Evolutionary conservation across 2,329 filamentous ascomycete genomes (phyloP).

Genomic region (Verticillium klebahnii): DNA sequence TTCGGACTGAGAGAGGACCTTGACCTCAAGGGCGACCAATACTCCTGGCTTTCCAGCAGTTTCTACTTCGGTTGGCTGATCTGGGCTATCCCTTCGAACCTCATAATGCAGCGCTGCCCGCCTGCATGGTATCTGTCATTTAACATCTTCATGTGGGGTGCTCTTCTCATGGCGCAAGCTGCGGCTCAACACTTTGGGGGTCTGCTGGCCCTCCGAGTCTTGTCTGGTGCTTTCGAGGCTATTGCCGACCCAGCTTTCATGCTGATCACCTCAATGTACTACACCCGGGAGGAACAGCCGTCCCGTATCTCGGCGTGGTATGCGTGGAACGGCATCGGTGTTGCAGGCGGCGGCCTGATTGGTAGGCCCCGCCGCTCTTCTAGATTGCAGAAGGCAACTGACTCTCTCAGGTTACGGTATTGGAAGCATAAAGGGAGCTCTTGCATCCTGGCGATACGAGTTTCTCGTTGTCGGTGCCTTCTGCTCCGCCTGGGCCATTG

Average conservation of each 20-base stretch:
- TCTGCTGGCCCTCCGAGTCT: slow-evolving; percentile 49
- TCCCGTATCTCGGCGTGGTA: slow-evolving; percentile 57
- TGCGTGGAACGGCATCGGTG: slow-evolving; percentile 53
- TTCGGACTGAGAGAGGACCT: slow-evolving; percentile 59
- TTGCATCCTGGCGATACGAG: slow-evolving; percentile 62
- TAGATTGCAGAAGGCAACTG: slow-evolving; percentile 5
- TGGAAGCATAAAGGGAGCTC: slow-evolving; percentile 50
- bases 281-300: slow-evolving; percentile 58
- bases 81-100: slow-evolving; percentile 26
- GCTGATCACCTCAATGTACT: slow-evolving; percentile 62
- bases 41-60: slow-evolving; percentile 36
- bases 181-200: slow-evolving; percentile 51
- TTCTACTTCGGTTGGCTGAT: slow-evolving; percentile 35
- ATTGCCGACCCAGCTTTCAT: slow-evolving; percentile 47
- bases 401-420: slow-evolving; percentile 43
- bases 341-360: slow-evolving; percentile 49
- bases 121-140: slow-evolving; percentile 31
- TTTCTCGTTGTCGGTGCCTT: slow-evolving; percentile 60
- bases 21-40: slow-evolving; percentile 50
- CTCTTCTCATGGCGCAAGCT: slow-evolving; percentile 42
- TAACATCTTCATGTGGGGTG: slow-evolving; percentile 54
- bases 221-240: slow-evolving; percentile 63
- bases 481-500: slow-evolving; percentile 54
- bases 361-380: slow-evolving; percentile 15
- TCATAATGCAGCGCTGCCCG: slow-evolving; percentile 24